Base-by-base conservation (phyloP, 176 grass and related monocot genomes). In the Pontederia paniculata region DNA sequence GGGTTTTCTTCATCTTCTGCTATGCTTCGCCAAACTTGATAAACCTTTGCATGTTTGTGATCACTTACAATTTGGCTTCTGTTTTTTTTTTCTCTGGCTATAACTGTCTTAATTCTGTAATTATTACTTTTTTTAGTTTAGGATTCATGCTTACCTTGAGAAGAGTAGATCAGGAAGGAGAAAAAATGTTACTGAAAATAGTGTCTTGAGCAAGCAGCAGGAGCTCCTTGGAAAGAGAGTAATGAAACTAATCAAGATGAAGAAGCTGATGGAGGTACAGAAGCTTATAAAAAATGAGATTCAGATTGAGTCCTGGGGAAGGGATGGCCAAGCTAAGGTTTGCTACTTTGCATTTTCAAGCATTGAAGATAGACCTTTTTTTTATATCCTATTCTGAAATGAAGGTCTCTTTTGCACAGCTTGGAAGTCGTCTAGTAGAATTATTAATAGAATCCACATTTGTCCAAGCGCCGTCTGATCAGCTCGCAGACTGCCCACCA, bases 371-470 rank as follows among this genome's bases (percentile, higher is more conserved):
- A 50, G 4, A 46, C 46, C 0, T 47, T 9, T 63, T 42, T 1
- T 15, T 48, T 63, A 41, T 59, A 45, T 43, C 64, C 42, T 63
- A 9, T 47, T 23, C 14, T 47, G 44, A 21, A 77, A 43, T 9
- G 25, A 53, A 19, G 15, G 16, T 44, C 76, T 53, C 51, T 50
- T 79, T 72, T 48, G 19, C 84, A 62, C 85, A 97, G 91, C 67
- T 97, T 72, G 91, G 85, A 58, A 81, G 73, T 68, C 79, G 82
- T 60, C 74, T 97, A 57, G 79, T 97, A 68, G 82, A 97, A 60
- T 55, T 97, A 55, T 81, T 97, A 71, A 46, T 97, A 64, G 86
- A 97, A 74, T 89, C 91, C 17, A 83, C 86, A 65, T 87, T 86
- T 74, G 77, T 97, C 52, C 91, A 78, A 72, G 60, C 83, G 71